phyloP scores from a whole-genome alignment of 2,329 filamentous ascomycete species.

The Beauveria pseudobassiana region DNA sequence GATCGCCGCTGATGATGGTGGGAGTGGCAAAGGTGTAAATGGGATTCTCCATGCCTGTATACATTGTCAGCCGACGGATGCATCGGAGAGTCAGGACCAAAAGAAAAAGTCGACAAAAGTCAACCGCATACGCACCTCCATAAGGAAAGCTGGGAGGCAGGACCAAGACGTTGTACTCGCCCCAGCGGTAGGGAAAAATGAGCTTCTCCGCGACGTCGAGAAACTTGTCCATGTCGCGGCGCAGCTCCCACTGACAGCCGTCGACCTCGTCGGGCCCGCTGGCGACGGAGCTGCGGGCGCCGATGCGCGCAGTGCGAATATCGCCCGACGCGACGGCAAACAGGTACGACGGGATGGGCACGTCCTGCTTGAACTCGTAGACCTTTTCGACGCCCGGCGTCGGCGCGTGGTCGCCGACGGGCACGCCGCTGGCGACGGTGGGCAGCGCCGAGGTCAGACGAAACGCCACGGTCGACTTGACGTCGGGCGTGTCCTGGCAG shows the following conservation, averaged over 20 bases:
- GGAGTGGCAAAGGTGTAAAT: constrained; percentile 94
- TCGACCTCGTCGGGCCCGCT: constrained; percentile 82
- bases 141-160: constrained; percentile 87
- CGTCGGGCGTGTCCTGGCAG: constrained; percentile 94
- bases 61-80: constrained; percentile 15
- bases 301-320: constrained; percentile 77
- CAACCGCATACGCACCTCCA: constrained; percentile 47
- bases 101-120: background rate
- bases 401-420: constrained; percentile 38
- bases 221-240: constrained; percentile 85
- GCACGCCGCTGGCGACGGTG: constrained; percentile 84
- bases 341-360: constrained; percentile 89
- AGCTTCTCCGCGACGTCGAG: constrained; percentile 75
- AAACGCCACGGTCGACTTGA: constrained; percentile 93
- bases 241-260: constrained; percentile 83
- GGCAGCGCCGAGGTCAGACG: constrained; percentile 78
- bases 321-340: constrained; percentile 89
- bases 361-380: constrained; percentile 82
- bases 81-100: background rate
- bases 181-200: constrained; percentile 88
- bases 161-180: constrained; percentile 87
- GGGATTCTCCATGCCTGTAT: constrained; percentile 75
- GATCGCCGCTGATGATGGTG: constrained; percentile 83
- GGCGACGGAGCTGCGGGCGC: constrained; percentile 75
- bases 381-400: constrained; percentile 46